Evolutionary conservation across 768 basidiomycete species (phyloP).

Genomic region (Goffeauzyma gilvescens): DNA sequence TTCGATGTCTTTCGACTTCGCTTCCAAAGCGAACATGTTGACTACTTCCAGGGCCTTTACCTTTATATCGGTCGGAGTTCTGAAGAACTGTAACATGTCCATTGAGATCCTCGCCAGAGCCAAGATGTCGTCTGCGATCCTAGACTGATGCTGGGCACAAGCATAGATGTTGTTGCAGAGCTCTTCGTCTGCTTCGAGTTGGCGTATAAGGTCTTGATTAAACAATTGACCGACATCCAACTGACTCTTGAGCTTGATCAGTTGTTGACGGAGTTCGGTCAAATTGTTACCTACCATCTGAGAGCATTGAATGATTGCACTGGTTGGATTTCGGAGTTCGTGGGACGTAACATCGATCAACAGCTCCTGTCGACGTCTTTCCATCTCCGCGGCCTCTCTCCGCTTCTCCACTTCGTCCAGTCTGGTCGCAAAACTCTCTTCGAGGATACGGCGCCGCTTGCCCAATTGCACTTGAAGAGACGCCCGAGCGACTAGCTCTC

Average conservation of each 20-base stretch:
- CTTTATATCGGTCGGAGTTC: slow-evolving; percentile 20
- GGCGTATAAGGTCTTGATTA: slow-evolving; percentile 19
- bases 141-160: slow-evolving; percentile 32
- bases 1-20: slow-evolving; percentile 32
- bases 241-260: too few species aligned
- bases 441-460: slow-evolving; percentile 25
- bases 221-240: too few species aligned
- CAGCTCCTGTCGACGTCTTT: slow-evolving; percentile 33
- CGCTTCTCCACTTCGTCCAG: slow-evolving; percentile 24
- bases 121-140: slow-evolving; percentile 35
- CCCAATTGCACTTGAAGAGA: slow-evolving; percentile 30
- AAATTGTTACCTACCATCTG: slow-evolving; percentile 30
- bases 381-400: slow-evolving; percentile 27
- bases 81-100: slow-evolving; percentile 20
- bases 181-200: slow-evolving; percentile 27
- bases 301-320: slow-evolving; percentile 30
- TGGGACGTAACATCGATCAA: slow-evolving; percentile 34
- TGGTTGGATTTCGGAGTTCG: slow-evolving; percentile 27
- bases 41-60: slow-evolving; percentile 28
- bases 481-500: slow-evolving; percentile 1
- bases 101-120: slow-evolving; percentile 34
- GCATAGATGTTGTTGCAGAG: slow-evolving; percentile 34
- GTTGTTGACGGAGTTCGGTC: slow-evolving; percentile 20
- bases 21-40: slow-evolving; percentile 33
- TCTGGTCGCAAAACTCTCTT: slow-evolving; percentile 20